Base-by-base conservation (phyloP, 352 stramenopile species). In the Elongisporangium anandrum region DNA sequence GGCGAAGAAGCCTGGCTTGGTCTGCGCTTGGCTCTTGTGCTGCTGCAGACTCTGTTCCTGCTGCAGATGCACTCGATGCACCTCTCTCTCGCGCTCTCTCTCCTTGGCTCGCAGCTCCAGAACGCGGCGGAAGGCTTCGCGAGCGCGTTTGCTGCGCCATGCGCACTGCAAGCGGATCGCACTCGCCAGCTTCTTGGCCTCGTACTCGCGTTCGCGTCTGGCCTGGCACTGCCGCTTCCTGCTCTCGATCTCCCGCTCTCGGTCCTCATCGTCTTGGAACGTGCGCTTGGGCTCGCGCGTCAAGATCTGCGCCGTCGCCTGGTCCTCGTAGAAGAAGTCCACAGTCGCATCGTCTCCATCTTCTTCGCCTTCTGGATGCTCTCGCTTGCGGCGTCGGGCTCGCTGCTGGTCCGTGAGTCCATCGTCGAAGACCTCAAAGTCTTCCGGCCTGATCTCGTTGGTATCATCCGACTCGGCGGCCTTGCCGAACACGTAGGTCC, bases 81-180 rank as follows among this genome's bases (percentile, higher is more conserved):
- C 69, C 45, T 74, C 57, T 20, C 41, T 20, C 55, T 87, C 81
- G 23, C 68, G 79, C 48, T 87, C 80, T 58, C 75, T 74, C 56
- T 94, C 81, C 56, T 91, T 90, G 0, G 68, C 67, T 24, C 81
- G 77, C 17, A 93, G 60, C 45, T 73, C 39, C 48, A 93, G 51
- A 53, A 92, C 69, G 24, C 77, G 75, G 0, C 69, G 79, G 19
- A 92, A 88, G 8, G 75, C 67, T 21, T 81, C 68, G 0, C 81
- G 67, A 12, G 84, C 84, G 1, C 81, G 77, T 57, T 88, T 90
- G 29, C 68, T 84, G 10, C 84, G 76, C 76, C 78, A 94, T 4
- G 84, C 84, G 49, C 84, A 92, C 77, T 94, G 84, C 4, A 93
- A 67, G 19, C 68, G 72, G n/a, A 94, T 55, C 52, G 81, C 70